A percentile compares a stretch with the other conserved stretches of the same genome.
phyloP scores from a whole-genome alignment of 139 green algal genomes.

The Mychonastes homosphaera region DNA sequence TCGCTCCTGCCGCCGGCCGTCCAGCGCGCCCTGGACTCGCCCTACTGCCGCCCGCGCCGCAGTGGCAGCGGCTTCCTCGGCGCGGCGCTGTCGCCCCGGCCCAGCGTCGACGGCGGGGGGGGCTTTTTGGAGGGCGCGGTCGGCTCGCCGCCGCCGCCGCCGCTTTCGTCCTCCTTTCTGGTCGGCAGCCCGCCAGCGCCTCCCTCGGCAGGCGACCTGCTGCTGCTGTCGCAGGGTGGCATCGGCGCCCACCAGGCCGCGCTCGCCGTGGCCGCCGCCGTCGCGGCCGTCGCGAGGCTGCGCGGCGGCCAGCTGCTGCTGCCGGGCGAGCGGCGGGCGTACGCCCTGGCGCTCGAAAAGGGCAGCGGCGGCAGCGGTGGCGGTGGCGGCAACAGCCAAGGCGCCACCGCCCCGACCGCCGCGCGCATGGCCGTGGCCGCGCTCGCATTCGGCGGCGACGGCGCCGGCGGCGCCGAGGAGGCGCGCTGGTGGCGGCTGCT shows the following conservation, averaged over 20 bases:
- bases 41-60: neutral
- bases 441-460: no score
- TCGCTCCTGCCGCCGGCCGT: neutral
- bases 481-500: conserved; percentile 55
- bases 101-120: neutral
- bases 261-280: neutral
- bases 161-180: neutral
- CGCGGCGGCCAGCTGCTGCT: conserved; percentile 37
- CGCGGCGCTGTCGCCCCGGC: neutral
- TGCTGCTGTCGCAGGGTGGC: neutral
- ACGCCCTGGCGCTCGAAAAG: conserved; percentile 18
- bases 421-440: conserved; percentile 37
- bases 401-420: neutral
- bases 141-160: conserved; percentile 1
- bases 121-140: no score
- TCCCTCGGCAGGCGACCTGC: neutral
- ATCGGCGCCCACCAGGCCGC: neutral
- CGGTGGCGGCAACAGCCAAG: conserved; percentile 1
- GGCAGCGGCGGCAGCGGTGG: neutral
- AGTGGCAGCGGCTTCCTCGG: no score
- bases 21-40: neutral
- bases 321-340: conserved; percentile 37
- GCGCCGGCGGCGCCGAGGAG: conserved; percentile 31
- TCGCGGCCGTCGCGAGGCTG: conserved; percentile 10
- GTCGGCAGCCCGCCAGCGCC: neutral